phyloP scores from a whole-genome alignment of 371 early-diverging fungal genomes.

The Mucor mucedo region DNA sequence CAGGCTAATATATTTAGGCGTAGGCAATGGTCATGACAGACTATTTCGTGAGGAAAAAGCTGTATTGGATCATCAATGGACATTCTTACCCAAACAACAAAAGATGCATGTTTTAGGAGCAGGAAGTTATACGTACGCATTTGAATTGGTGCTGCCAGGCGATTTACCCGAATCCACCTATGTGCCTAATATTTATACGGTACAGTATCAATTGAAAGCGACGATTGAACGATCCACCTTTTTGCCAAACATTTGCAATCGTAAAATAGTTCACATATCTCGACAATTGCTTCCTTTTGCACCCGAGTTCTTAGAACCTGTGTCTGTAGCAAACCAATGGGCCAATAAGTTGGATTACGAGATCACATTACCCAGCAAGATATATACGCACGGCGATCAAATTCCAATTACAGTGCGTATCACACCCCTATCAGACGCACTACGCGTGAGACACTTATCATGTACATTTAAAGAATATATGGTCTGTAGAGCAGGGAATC shows the following conservation, averaged over 20 bases:
- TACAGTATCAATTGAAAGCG: constrained; percentile 49
- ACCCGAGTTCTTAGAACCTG: constrained; percentile 41
- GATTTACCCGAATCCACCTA: constrained; percentile 46
- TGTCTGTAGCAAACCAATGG: constrained; percentile 45
- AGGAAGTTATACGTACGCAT: constrained; percentile 44
- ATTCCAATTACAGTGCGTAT: constrained; percentile 44
- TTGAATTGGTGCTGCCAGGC: constrained; percentile 48
- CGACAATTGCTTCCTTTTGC: constrained; percentile 34
- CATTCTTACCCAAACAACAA: constrained; percentile 34
- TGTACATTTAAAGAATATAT: constrained; percentile 49
- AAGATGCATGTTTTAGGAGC: constrained; percentile 30
- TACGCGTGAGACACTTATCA: constrained; percentile 38
- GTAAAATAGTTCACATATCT: constrained; percentile 30
- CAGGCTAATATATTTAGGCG: constrained; percentile 10
- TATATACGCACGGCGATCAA: constrained; percentile 42
- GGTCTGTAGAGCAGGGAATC: constrained; percentile 29
- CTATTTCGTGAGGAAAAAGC: constrained; percentile 38
- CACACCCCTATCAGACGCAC: constrained; percentile 34
- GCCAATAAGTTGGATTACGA: constrained; percentile 48
- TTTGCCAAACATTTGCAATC: constrained; percentile 31
- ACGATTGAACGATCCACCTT: constrained; percentile 41
- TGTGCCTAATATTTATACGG: constrained; percentile 38
- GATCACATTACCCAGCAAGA: constrained; percentile 44
- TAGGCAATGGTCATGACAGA: constrained; percentile 43
- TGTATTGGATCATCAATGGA: constrained; percentile 41